These are phyloP conservation scores for Globisporangium parvum DNA, from an alignment of 352 stramenopile genomes.

Conservation along the genomic window DNA sequence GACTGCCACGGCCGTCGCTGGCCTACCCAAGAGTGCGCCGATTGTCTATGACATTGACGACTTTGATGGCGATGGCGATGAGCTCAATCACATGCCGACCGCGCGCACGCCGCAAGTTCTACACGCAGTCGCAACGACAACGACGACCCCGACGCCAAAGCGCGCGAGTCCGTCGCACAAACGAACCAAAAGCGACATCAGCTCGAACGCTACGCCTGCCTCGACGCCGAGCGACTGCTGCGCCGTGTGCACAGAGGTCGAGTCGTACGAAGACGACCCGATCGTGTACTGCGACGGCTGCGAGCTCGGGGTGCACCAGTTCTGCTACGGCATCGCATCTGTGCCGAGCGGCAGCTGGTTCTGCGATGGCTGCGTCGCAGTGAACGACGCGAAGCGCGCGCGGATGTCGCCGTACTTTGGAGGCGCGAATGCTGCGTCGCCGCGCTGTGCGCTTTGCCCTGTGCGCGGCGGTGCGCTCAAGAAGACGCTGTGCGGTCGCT, in stretches of 20 bases:
- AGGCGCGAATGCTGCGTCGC: neutral
- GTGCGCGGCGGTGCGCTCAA: constrained; percentile 59
- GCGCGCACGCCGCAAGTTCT: neutral
- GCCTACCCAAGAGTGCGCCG: neutral
- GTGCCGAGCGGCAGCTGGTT: constrained; percentile 80
- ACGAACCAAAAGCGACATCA: neutral
- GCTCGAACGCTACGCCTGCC: neutral
- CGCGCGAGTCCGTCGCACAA: constrained; percentile 1
- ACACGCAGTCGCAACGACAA: neutral
- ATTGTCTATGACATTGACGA: constrained; percentile 11
- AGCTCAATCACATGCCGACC: neutral
- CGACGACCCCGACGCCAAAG: neutral
- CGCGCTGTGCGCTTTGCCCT: constrained; percentile 58
- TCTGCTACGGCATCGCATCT: constrained; percentile 77
- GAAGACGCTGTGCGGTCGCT: constrained; percentile 50
- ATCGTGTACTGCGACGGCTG: constrained; percentile 91
- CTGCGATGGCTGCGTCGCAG: constrained; percentile 52
- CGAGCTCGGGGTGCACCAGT: constrained; percentile 83
- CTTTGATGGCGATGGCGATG: constrained; percentile 5
- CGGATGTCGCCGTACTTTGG: neutral
- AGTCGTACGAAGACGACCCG: constrained; percentile 83
- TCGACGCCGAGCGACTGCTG: constrained; percentile 31
- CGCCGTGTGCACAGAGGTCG: constrained; percentile 69
- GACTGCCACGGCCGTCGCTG: no score
- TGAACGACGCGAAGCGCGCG: neutral